Conservation (phyloP, 305 asterid species). For the Caryopteris hybrid region DNA sequence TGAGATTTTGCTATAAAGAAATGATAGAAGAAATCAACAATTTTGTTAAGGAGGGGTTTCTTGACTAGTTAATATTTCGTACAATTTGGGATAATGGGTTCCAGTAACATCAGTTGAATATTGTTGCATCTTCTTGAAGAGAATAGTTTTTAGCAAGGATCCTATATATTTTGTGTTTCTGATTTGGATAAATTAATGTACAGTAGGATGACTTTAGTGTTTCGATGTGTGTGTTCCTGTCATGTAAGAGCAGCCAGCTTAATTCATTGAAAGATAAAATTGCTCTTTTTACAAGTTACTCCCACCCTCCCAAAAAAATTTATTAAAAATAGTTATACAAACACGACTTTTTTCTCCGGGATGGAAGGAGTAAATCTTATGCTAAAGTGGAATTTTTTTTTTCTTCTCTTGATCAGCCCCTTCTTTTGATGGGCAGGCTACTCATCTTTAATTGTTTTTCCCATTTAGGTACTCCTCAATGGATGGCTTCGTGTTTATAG, state of each 20-base stretch:
- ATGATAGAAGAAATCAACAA: neutral
- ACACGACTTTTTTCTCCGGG: too few species aligned
- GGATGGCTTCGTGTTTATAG: conserved; percentile 92
- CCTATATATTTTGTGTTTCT: neutral
- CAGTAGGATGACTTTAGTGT: neutral
- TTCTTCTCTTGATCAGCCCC: neutral
- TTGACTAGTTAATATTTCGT: neutral
- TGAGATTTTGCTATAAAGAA: neutral
- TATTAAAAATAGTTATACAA: too few species aligned
- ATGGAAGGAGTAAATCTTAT: too few species aligned
- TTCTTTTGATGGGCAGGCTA: neutral
- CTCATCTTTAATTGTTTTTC: conserved; percentile 20
- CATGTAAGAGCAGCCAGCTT: neutral
- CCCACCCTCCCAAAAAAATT: too few species aligned
- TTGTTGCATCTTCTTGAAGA: neutral
- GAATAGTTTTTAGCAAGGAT: neutral
- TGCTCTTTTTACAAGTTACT: neutral
- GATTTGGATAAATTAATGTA: neutral
- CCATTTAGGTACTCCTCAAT: conserved; percentile 74
- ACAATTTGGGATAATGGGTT: neutral
- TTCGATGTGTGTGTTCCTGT: neutral
- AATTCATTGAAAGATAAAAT: too few species aligned
- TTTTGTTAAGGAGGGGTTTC: neutral
- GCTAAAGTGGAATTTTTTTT: neutral
- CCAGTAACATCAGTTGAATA: neutral